phyloP scores from a whole-genome alignment of 768 basidiomycete genomes.

The Serendipita sp. region DNA sequence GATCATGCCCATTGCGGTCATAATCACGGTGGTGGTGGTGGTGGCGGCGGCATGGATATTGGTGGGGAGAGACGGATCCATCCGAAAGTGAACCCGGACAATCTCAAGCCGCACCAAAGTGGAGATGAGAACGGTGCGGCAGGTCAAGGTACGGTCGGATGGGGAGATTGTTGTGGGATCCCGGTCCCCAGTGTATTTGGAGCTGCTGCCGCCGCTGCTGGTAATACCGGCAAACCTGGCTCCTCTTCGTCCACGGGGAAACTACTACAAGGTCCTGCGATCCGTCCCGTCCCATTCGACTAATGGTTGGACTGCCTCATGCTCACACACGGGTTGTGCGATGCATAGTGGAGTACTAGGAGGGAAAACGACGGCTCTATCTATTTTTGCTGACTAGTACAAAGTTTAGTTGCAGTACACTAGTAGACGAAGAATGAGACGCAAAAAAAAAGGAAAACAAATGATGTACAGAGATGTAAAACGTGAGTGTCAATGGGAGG shows the following conservation, averaged over 20 bases:
- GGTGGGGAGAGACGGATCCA: background rate
- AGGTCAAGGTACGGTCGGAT: constrained; percentile 24
- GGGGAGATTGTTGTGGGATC: constrained; percentile 89
- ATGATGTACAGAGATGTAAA: too few relatives aligned
- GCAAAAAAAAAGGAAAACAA: too few relatives aligned
- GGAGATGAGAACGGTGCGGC: background rate
- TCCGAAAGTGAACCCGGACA: background rate
- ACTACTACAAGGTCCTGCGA: constrained; percentile 41
- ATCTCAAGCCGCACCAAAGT: too few relatives aligned
- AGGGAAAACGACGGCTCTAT: background rate
- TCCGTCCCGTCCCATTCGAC: constrained; percentile 70
- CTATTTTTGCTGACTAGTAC: too few relatives aligned
- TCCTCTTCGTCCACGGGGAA: constrained; percentile 14
- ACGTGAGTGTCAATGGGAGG: too few relatives aligned
- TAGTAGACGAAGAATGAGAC: background rate
- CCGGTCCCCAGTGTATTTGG: constrained; percentile 70
- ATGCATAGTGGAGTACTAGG: background rate
- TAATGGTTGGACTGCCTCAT: constrained; percentile 19
- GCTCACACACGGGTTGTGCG: background rate
- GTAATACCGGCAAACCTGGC: too few relatives aligned
- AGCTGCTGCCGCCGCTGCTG: constrained; percentile 29
- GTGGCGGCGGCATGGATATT: background rate
- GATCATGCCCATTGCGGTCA: constrained; percentile 33
- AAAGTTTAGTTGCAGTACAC: background rate
- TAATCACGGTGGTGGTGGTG: constrained; percentile 22